Conservation (phyloP, 306 rosid genomes). For the Acacia crassicarpa region DNA sequence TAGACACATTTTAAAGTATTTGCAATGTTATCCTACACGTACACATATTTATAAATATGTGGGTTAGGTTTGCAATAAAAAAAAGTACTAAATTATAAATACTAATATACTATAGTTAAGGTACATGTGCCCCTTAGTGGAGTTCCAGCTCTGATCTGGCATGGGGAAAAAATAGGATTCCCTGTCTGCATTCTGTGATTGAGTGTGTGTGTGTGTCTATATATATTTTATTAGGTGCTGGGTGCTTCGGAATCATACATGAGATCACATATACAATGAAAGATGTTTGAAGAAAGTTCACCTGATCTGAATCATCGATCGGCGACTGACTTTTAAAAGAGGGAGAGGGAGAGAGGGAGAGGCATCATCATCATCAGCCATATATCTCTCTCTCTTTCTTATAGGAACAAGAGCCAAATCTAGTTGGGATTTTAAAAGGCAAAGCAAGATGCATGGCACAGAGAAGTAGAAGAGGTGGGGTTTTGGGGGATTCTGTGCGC, state of each 20-base stretch:
- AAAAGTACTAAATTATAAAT: background rate
- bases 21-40: background rate
- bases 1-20: slow-evolving; percentile 24
- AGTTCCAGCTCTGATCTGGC: slow-evolving; percentile 54
- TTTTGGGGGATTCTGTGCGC: slow-evolving; percentile 48
- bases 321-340: background rate
- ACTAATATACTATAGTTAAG: slow-evolving; percentile 2
- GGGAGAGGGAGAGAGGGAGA: slow-evolving; percentile 11
- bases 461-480: slow-evolving; percentile 28
- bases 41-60: slow-evolving; percentile 26
- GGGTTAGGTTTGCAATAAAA: slow-evolving; percentile 30
- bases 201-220: background rate
- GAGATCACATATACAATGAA: background rate
- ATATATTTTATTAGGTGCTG: slow-evolving; percentile 32
- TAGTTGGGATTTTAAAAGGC: slow-evolving; percentile 20
- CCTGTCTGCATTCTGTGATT: slow-evolving; percentile 37
- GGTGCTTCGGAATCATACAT: slow-evolving; percentile 49
- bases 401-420: background rate
- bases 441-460: background rate
- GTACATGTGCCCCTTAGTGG: slow-evolving; percentile 62
- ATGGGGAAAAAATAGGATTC: slow-evolving; percentile 57
- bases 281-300: slow-evolving; percentile 11
- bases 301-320: slow-evolving; percentile 1
- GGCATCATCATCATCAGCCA: background rate
- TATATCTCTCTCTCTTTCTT: background rate